A percentile compares a stretch with the other conserved stretches of the same genome.
phyloP scores from a whole-genome alignment of 2,329 filamentous ascomycete genomes.

The Plectosphaerella plurivora region DNA sequence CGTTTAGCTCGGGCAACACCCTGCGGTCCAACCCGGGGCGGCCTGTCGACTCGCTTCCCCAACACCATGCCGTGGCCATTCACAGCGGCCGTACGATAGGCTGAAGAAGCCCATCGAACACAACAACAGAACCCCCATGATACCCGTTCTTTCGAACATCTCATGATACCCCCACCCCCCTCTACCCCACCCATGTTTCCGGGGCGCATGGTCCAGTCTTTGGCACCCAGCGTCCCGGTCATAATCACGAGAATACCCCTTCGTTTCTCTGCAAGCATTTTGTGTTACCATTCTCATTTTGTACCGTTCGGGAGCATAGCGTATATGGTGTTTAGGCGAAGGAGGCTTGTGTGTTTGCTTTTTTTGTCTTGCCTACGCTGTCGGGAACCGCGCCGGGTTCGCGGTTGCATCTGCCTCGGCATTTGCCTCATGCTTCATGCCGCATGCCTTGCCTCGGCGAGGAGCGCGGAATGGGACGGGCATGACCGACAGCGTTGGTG shows the following conservation, averaged over 20 bases:
- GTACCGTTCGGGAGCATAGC: constrained; percentile 32
- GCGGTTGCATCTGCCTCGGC: not conserved
- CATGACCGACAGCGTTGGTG: not conserved
- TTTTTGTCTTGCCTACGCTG: constrained; percentile 6
- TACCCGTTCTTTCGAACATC: constrained; percentile 8
- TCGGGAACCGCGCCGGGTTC: not conserved
- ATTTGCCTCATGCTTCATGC: not conserved
- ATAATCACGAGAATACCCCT: constrained; percentile 8
- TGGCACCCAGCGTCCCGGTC: constrained; percentile 8
- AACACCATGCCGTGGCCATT: constrained; percentile 36
- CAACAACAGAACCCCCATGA: constrained; percentile 8
- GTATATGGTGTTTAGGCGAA: constrained; percentile 28
- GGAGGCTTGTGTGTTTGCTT: constrained; percentile 9
- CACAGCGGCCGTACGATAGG: constrained; percentile 49
- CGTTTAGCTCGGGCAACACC: constrained; percentile 29
- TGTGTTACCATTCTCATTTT: constrained; percentile 15
- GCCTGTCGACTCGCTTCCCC: constrained; percentile 19
- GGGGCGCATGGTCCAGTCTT: constrained; percentile 9
- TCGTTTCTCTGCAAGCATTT: constrained; percentile 6
- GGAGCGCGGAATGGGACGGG: not conserved
- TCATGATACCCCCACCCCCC: constrained; percentile 17
- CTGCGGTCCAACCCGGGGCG: constrained; percentile 31
- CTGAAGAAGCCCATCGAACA: constrained; percentile 20
- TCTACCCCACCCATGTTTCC: not conserved
- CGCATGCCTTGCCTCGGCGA: not conserved